phyloP scores from a whole-genome alignment of 1,284 basidiomycete species.

The Malassezia brasiliensis region DNA sequence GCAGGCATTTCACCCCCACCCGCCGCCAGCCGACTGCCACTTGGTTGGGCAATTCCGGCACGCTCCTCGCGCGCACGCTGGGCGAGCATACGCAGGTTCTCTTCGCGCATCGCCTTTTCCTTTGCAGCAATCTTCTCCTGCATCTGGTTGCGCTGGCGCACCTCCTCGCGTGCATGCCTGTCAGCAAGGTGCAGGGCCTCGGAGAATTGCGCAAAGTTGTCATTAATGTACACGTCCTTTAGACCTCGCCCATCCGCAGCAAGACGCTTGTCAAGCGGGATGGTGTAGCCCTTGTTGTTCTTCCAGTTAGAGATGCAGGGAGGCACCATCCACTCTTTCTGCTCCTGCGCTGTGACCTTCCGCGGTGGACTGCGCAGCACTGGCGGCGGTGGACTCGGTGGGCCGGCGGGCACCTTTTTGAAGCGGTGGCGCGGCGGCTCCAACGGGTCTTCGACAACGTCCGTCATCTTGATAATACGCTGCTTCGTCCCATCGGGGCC shows the following conservation, averaged over 20 bases:
- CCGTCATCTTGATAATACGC: slow-evolving; percentile 94
- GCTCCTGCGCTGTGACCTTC: slow-evolving; percentile 88
- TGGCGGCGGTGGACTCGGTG: slow-evolving; percentile 92
- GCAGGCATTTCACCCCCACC: slow-evolving; percentile 57
- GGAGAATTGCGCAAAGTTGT: slow-evolving; percentile 98
- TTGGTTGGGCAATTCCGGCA: slow-evolving; percentile 55
- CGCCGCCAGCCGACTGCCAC: slow-evolving; percentile 15
- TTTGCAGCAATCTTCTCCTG: slow-evolving; percentile 96
- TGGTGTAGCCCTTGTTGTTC: slow-evolving; percentile 99
- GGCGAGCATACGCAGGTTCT: slow-evolving; percentile 82
- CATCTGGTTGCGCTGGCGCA: slow-evolving; percentile 88
- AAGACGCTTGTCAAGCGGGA: slow-evolving; percentile 92
- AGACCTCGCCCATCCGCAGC: slow-evolving; percentile 93
- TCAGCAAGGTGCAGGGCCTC: slow-evolving; percentile 95
- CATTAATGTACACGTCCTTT: slow-evolving; percentile 97
- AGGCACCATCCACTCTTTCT: slow-evolving; percentile 99
- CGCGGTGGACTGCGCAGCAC: slow-evolving; percentile 89
- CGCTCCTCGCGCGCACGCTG: slow-evolving; percentile 92
- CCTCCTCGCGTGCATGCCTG: slow-evolving; percentile 93
- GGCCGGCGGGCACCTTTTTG: slow-evolving; percentile 92
- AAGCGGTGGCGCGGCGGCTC: slow-evolving; percentile 96
- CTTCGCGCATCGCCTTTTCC: slow-evolving; percentile 93
- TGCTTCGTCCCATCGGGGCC: slow-evolving; percentile 68
- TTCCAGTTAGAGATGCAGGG: slow-evolving; percentile 99
- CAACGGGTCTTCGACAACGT: slow-evolving; percentile 69